Base-by-base conservation (phyloP, 2,329 filamentous ascomycete species). In the Colletotrichum incanum region DNA sequence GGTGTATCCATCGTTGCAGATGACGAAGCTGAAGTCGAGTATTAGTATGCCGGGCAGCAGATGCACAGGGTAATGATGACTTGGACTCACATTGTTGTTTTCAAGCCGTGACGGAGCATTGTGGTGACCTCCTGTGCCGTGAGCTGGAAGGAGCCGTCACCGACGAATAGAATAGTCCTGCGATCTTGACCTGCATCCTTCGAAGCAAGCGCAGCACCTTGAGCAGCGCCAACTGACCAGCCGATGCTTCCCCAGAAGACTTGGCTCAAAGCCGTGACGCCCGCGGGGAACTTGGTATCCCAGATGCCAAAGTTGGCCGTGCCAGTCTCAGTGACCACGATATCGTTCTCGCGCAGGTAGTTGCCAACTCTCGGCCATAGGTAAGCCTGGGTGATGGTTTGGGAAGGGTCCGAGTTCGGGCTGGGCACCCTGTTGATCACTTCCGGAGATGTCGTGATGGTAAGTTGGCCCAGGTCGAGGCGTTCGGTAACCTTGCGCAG, bases 231-330 rank as follows among this genome's bases (percentile, higher is more conserved):
- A 23, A 90, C 87, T 5, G 88, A 88, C 88, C 88, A 91, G 28
- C 89, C 89, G 71, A 91, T 90, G 75, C 87, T 89, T 83, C 93
- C 80, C 94, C 94, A 83, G 16, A 96, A 89, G 2, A 94, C 92
- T 79, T 96, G 94, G 64, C 90, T 94, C 77, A 97, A 90, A 23
- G 93, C 93, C 9, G 89, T 94, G n/a, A 95, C 93, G n/a, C 89
- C 87, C 3, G 85, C 80, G 0, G 94, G 94, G 84, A 97, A 96
- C 52, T 89, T 89, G 5, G 94, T 95, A 70, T 95, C 93, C 90
- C 93, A 94, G 77, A 96, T 93, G 67, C 95, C 95, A 80, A 97
- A 96, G 83, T 95, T 96, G 70, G 94, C 87, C 0, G 95, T 98
- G 49, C 94, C 95, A 2, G 94, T 97, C 81, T 97, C 95, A 0